These are phyloP conservation scores for Lathyrus oleraceus DNA, from an alignment of 306 rosid species.

Conservation along the genomic window DNA sequence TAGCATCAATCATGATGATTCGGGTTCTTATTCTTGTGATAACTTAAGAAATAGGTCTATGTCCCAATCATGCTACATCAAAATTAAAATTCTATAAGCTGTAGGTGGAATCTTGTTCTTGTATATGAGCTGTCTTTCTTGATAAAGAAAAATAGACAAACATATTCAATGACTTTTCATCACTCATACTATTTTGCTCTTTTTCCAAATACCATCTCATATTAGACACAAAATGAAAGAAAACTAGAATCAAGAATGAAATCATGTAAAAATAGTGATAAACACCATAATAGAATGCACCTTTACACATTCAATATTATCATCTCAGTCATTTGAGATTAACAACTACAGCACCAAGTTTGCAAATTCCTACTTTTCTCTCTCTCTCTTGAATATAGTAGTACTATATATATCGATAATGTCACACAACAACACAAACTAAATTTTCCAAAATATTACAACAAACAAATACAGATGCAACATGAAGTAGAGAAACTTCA, in stretches of 20 bases:
- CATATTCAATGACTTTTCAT: neutral
- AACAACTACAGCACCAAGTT: conserved; percentile 10
- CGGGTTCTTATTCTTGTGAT: too few relatives aligned
- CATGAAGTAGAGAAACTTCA: conserved; percentile 43
- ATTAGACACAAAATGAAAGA: neutral
- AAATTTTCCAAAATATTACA: conserved; percentile 27
- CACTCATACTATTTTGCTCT: neutral
- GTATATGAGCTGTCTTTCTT: conserved; percentile 1
- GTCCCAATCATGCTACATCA: conserved; percentile 3
- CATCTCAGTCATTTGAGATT: conserved; percentile 38
- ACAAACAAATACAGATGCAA: conserved; percentile 25
- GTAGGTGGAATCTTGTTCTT: conserved; percentile 30
- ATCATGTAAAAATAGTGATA: neutral
- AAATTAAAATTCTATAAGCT: conserved; percentile 10
- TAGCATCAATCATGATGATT: too few relatives aligned
- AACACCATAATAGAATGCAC: neutral
- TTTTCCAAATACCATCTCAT: too few relatives aligned
- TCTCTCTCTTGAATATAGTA: neutral
- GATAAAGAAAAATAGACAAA: conserved; percentile 1
- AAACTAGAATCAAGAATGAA: neutral
- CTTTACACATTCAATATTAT: conserved; percentile 2
- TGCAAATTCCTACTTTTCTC: neutral
- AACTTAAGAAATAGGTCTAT: conserved; percentile 1
- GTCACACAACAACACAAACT: conserved; percentile 7
- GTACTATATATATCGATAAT: neutral